Evolutionary conservation across 2,329 filamentous ascomycete genomes (phyloP), one percentile per base, ranked within the genome.

Genomic region (Fusarium haematococcum): DNA sequence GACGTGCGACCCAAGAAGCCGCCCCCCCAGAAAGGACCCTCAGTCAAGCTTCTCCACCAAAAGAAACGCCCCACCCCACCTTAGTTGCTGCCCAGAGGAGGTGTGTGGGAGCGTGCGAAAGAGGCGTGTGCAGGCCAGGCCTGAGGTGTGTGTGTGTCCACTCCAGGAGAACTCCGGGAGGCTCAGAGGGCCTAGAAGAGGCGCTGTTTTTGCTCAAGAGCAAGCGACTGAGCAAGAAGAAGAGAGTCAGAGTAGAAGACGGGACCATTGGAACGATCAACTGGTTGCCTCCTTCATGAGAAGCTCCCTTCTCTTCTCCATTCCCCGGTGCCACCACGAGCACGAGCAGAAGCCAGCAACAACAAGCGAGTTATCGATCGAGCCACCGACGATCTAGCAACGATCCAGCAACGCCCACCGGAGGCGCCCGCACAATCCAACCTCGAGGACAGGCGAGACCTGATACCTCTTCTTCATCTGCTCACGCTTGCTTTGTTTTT

Each of bases 121-220:
- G 60, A 75, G 70, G 70, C 63, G 73, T 72, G 70, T 65, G 25
- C 61, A 67, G 67, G 56, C 61, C 48, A 62, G 50, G 33, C 56
- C 57, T 59, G 52, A 74, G 54, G 73, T 30, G 69, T 68, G 66
- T 63, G 69, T 68, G 65, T 63, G 58, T 54, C 69, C 72, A 77
- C 74, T 63, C 68, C 52, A 76, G 77, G 77, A 78, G 74, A 78
- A 77, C 72, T 56, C 75, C 77, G 75, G 67, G 74, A 78, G 75
- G 77, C 74, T 77, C 68, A 77, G 75, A 79, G 75, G 77, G 77
- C 61, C 77, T 69, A 78, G 77, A 78, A 73, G 74, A 77, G 70
- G 64, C 72, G 67, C 63, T 70, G 74, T 45, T 68, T 71, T 59
- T 68, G 67, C 69, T 72, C 69, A 56, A 69, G 64, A 58, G 70